Evolutionary conservation across 148 eudicot genomes (phyloP).

Genomic region (Dianthus caryophyllus): DNA sequence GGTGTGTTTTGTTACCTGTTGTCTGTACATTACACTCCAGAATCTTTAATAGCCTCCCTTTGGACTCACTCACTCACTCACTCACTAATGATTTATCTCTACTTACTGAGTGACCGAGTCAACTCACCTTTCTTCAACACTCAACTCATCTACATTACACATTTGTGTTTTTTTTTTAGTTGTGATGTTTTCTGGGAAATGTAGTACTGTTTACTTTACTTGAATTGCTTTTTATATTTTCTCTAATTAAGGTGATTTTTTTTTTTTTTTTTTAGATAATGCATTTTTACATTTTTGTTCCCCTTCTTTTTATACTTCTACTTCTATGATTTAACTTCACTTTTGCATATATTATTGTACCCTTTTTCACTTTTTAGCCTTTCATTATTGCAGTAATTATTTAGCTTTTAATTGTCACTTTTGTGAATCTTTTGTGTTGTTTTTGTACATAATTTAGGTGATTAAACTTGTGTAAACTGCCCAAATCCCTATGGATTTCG

Average conservation of each 20-base stretch:
- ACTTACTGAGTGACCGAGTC: background rate
- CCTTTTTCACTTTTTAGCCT: conserved; percentile 6
- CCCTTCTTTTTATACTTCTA: conserved; percentile 10
- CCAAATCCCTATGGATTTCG: conserved; percentile 9
- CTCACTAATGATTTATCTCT: conserved; percentile 4
- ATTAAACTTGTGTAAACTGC: background rate
- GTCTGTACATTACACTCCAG: background rate
- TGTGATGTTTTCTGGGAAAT: background rate
- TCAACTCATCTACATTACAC: conserved; percentile 1
- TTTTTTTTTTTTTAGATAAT: background rate
- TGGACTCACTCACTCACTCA: background rate
- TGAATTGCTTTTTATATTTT: background rate
- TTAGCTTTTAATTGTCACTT: background rate
- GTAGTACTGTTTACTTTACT: background rate
- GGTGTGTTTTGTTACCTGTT: too few species aligned
- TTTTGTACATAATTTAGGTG: background rate
- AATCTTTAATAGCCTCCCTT: background rate
- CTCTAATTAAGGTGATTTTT: too few species aligned
- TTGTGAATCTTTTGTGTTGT: background rate
- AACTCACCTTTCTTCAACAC: background rate
- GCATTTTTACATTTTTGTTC: background rate
- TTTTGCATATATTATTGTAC: background rate
- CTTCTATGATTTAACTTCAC: background rate
- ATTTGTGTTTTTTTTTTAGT: conserved; percentile 14
- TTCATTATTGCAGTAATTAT: background rate